Evolutionary conservation across 148 eudicot species (phyloP).

Genomic region (Fallopia convolvulus): DNA sequence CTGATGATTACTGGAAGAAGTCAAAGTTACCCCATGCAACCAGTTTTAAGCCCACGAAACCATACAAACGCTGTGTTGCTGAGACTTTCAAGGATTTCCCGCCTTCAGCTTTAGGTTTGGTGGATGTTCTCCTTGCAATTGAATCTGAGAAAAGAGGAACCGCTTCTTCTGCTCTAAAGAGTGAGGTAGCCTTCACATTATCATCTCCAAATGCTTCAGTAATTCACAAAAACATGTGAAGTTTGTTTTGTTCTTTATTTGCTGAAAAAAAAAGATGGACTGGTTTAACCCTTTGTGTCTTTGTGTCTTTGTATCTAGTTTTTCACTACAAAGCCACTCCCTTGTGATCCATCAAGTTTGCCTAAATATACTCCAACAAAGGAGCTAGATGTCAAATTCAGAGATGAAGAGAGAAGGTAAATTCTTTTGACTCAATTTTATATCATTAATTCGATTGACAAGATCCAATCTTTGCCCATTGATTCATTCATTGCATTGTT

Average conservation of each 20-base stretch:
- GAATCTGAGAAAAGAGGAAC: conserved; percentile 12
- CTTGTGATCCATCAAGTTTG: conserved; percentile 74
- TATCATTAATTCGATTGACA: background rate
- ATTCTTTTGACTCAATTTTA: too few species aligned
- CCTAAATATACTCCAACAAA: conserved; percentile 82
- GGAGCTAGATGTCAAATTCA: conserved; percentile 63
- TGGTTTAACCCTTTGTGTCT: too few species aligned
- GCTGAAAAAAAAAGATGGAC: too few species aligned
- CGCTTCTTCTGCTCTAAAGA: conserved; percentile 11
- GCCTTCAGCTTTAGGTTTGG: conserved; percentile 10
- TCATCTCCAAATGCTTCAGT: background rate
- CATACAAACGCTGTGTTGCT: conserved; percentile 11
- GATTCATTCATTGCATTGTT: background rate
- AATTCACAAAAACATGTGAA: background rate
- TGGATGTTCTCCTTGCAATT: conserved; percentile 10
- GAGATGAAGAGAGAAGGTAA: conserved; percentile 87
- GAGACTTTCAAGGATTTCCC: conserved; percentile 16
- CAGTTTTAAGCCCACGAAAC: conserved; percentile 2
- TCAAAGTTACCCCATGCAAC: conserved; percentile 4
- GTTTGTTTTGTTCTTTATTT: too few species aligned
- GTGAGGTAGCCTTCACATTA: background rate
- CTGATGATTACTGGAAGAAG: conserved; percentile 12
- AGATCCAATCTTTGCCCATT: background rate
- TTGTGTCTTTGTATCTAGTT: conserved; percentile 34
- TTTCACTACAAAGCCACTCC: conserved; percentile 62